Evolutionary conservation across 805 yeast genomes (phyloP), one percentile per base, ranked within the genome.

Genomic region (Schizosaccharomyces osmophilus): DNA sequence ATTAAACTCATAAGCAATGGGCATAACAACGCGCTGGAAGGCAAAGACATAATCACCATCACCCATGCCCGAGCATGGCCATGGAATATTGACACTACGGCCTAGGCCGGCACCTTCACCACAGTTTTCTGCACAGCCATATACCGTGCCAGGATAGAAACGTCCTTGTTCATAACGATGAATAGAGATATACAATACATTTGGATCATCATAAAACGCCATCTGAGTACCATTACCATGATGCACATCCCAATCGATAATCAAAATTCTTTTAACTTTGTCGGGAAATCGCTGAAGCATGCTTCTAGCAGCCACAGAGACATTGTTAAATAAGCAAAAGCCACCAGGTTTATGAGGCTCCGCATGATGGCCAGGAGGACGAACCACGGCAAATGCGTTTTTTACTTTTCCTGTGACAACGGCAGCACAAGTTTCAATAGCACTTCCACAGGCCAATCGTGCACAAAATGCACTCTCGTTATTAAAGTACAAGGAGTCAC

Each of bases 361-460:
- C 0, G 98, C 97, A 69, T 93, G 99, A 73, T 93, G 99, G 5
- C 99, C 99, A 0, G 99, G 99, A 1, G 99, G 99, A 65, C 99
- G 80, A 17, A 93, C 95, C 6, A 93, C 86, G 0, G 98, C 99
- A 60, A 93, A 69, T 0, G 97, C 83, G 69, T 93, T 93, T 69
- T 87, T 87, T 39, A 90, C 97, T 62, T 78, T 75, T 2, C 95
- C 95, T 69, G 89, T 97, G 9, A 93, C 85, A 24, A 93, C 97
- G 0, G 97, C 95, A 65, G 82, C 81, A 71, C 97, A 89, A 1
- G 96, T 95, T 71, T 93, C 97, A 60, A 93, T 93, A 39, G 95
- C 84, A 45, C 98, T 97, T 62, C 99, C 99, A 70, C 97, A 90
- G 48, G 95, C 83, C 51, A 94, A 76, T 70, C 84, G 85, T 1